Evolutionary conservation across 495 filamentous ascomycete species (phyloP).

Genomic region (Penicillium malachiteum): DNA sequence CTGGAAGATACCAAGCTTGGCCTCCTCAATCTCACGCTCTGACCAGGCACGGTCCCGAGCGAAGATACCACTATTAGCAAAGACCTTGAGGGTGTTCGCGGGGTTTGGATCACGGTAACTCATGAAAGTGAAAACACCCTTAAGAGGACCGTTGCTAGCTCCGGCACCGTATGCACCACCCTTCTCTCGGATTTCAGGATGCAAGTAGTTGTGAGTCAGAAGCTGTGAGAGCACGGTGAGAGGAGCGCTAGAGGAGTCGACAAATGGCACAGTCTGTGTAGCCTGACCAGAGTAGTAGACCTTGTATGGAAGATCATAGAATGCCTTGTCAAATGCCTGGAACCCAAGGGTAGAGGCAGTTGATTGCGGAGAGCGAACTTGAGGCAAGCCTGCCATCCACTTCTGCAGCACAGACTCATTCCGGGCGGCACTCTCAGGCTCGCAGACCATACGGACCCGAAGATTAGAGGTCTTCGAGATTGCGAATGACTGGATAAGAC

Average conservation of each 20-base stretch:
- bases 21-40: conserved; percentile 86
- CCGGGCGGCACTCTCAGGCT: conserved; percentile 59
- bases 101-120: conserved; percentile 98
- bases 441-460: conserved; percentile 85
- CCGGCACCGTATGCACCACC: conserved; percentile 95
- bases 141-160: conserved; percentile 74
- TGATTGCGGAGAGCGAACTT: conserved; percentile 35
- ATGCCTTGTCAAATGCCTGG: conserved; percentile 60
- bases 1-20: conserved; percentile 93
- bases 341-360: conserved; percentile 30
- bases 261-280: conserved; percentile 83
- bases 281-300: conserved; percentile 88
- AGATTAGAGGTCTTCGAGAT: conserved; percentile 57
- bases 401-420: conserved; percentile 73
- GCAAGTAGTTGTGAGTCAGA: conserved; percentile 94
- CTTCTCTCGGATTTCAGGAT: conserved; percentile 97
- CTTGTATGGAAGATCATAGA: conserved; percentile 95
- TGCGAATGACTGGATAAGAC: conserved; percentile 78
- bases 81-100: conserved; percentile 79
- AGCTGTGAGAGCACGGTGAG: conserved; percentile 88
- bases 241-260: conserved; percentile 66
- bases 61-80: conserved; percentile 78
- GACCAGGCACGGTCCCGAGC: conserved; percentile 84
- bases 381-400: conserved; percentile 65
- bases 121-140: conserved; percentile 89